Base-by-base conservation (phyloP, 306 rosid species). In the Malus fusca region DNA sequence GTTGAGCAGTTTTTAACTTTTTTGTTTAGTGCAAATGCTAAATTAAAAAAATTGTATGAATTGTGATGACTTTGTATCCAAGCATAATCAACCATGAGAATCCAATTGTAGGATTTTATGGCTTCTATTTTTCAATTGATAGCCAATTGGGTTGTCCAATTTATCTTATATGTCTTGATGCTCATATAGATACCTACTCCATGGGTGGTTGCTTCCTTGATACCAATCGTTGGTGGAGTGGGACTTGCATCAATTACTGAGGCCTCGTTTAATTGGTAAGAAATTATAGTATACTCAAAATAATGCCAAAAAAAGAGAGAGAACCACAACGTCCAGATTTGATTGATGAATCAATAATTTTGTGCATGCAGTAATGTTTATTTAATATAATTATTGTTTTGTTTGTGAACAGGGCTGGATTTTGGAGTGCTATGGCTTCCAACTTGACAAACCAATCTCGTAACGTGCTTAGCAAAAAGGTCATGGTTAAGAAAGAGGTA, bases 381-480 rank as follows among this genome's bases (percentile, higher is more conserved):
- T 72, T 81, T 82, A 30, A 79, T 66, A 6, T 48, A 21, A 62
- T 33, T 77, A 44, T 65, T 66, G 63, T 43, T 73, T 81, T 75
- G 25, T 78, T 4, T 67, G 35, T 76, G 79, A 75, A 71, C 70
- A 94, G 98, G 98, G 88, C 84, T 73, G 97, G 99, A 71, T 95
- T 95, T 90, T 90, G 85, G 92, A 95, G 93, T 82, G 99, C 99
- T 43, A 95, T 95, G 99, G 99, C 97, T 72, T 95, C 99, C 82
- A 96, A 96, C 86, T 75, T 92, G 90, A 58, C 98, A 11, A 92
- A 92, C 78, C 99, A 96, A 75, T 96, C 92, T 70, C 99, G 98
- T 70, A 96, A 96, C 71, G 99, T 96, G 70, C 99, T 96, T 62
- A 96, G 99, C 91, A 96, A 96, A 83, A 92, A 90, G 73, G 85